Percentiles rank a stretch among this genome's conserved stretches.
phyloP scores from a whole-genome alignment of 2,329 filamentous ascomycete genomes.

The Penicillium sp. region DNA sequence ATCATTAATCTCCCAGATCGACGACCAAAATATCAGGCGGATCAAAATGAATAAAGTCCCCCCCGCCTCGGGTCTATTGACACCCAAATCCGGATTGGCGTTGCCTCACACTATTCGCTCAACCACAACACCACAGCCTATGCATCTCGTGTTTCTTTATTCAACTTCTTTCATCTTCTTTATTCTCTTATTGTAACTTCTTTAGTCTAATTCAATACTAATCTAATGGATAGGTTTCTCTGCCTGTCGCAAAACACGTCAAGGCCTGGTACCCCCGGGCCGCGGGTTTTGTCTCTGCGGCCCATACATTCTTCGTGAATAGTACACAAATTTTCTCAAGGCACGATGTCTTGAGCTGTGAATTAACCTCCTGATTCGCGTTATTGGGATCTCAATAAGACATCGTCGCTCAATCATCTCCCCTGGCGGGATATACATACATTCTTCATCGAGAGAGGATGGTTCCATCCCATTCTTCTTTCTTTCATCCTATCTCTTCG shows the following conservation, averaged over 20 bases:
- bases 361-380: constrained; percentile 9
- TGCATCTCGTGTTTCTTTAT: not conserved
- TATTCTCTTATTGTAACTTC: not conserved
- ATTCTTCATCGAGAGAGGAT: constrained; percentile 1
- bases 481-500: not conserved
- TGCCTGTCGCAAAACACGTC: constrained; percentile 3
- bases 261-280: not conserved
- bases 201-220: not conserved
- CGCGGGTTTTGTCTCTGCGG: constrained; percentile 9
- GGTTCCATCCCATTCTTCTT: not conserved
- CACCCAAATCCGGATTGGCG: constrained; percentile 20
- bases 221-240: constrained; percentile 6
- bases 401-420: not conserved
- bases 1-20: not conserved
- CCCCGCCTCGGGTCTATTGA: constrained; percentile 25
- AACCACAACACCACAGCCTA: not conserved
- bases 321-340: not conserved
- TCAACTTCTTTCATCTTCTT: not conserved
- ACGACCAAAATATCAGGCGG: not conserved
- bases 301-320: constrained; percentile 8
- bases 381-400: constrained; percentile 9
- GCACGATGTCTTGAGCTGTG: constrained; percentile 4
- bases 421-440: constrained; percentile 1
- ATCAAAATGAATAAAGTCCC: constrained; percentile 9
- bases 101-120: constrained; percentile 7